Conservation (phyloP, 225 moss, liverwort and hornwort genomes). For the Marchantia paleacea region DNA sequence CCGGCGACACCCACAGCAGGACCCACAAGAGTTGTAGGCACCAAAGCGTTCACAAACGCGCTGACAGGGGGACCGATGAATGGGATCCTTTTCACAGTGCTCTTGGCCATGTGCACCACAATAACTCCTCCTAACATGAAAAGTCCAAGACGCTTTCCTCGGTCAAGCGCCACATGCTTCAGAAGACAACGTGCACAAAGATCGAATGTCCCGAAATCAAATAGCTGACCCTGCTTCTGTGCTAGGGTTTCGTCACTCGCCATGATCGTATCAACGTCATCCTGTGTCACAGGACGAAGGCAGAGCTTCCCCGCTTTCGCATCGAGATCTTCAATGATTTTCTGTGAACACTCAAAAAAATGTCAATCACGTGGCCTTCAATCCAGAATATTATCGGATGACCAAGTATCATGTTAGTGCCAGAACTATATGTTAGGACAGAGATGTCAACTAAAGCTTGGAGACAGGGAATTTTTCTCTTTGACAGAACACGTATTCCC, state of each 20-base stretch:
- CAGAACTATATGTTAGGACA: neutral
- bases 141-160: slow-evolving; percentile 81
- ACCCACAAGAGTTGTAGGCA: slow-evolving; percentile 70
- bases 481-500: neutral
- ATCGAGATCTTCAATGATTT: slow-evolving; percentile 62
- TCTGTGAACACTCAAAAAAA: slow-evolving; percentile 33
- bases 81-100: slow-evolving; percentile 64
- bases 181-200: slow-evolving; percentile 62
- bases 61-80: slow-evolving; percentile 62
- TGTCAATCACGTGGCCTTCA: neutral
- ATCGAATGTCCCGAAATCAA: slow-evolving; percentile 53
- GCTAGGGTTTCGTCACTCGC: slow-evolving; percentile 44
- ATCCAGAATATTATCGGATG: neutral
- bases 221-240: slow-evolving; percentile 36
- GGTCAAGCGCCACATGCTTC: slow-evolving; percentile 80
- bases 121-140: slow-evolving; percentile 83
- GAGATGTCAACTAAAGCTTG: neutral
- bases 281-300: slow-evolving; percentile 65
- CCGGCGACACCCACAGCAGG: slow-evolving; percentile 82
- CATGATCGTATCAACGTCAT: slow-evolving; percentile 56
- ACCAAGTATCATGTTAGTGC: neutral
- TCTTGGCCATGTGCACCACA: slow-evolving; percentile 74
- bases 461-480: neutral
- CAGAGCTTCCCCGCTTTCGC: slow-evolving; percentile 76
- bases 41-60: slow-evolving; percentile 57